phyloP scores from a whole-genome alignment of 768 basidiomycete genomes.

The Panaeolus papilionaceus region DNA sequence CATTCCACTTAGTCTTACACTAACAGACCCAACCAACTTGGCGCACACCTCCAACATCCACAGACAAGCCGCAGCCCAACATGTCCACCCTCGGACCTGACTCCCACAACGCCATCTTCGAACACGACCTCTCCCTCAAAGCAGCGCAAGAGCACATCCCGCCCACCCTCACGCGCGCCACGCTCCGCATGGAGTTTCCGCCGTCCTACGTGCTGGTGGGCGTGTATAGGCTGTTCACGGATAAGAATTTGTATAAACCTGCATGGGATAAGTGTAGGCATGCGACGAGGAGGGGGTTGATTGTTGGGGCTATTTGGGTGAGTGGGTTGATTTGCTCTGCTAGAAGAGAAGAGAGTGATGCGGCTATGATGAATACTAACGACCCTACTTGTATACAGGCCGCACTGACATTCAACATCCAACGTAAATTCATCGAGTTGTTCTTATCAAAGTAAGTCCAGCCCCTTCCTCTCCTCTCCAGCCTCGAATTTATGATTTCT shows the following conservation, averaged over 20 bases:
- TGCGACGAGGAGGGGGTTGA: slow-evolving; percentile 70
- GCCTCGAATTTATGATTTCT: too few species aligned
- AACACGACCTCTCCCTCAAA: slow-evolving; percentile 13
- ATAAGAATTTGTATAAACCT: slow-evolving; percentile 69
- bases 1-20: too few species aligned
- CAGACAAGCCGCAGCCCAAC: slow-evolving; percentile 8
- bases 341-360: too few species aligned
- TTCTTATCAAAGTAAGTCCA: slow-evolving; percentile 67
- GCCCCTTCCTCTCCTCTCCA: background rate
- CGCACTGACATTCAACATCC: slow-evolving; percentile 71
- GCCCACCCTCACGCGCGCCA: slow-evolving; percentile 54
- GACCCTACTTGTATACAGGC: too few species aligned
- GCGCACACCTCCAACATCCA: too few species aligned
- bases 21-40: too few species aligned
- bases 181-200: slow-evolving; percentile 71
- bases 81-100: slow-evolving; percentile 27
- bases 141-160: slow-evolving; percentile 43
- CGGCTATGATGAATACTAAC: too few species aligned
- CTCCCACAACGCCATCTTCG: slow-evolving; percentile 27
- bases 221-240: slow-evolving; percentile 80
- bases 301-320: slow-evolving; percentile 78
- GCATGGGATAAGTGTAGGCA: slow-evolving; percentile 89
- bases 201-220: slow-evolving; percentile 89
- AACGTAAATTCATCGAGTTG: slow-evolving; percentile 66
- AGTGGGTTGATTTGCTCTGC: too few species aligned